Percentiles rank a stretch among this genome's conserved stretches.
phyloP scores from a whole-genome alignment of 306 rosid genomes.

The Neltuma alba region DNA sequence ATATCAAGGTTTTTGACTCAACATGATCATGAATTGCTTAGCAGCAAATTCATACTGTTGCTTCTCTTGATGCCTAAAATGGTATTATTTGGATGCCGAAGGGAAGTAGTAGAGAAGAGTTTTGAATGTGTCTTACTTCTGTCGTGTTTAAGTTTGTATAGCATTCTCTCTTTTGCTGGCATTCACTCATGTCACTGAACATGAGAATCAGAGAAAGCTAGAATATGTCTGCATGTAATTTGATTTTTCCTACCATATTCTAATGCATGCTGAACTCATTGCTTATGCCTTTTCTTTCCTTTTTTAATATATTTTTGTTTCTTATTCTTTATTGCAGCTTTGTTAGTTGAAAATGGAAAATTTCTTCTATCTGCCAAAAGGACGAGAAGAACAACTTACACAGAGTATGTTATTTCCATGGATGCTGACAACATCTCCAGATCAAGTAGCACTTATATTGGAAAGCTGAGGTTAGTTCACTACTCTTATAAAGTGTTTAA shows the following conservation, averaged over 20 bases:
- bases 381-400: slow-evolving; percentile 82
- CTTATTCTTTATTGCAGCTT: slow-evolving; percentile 49
- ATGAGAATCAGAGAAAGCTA: slow-evolving; percentile 5
- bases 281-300: neutral
- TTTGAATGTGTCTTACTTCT: slow-evolving; percentile 4
- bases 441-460: slow-evolving; percentile 89
- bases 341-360: slow-evolving; percentile 88
- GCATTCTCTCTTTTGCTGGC: neutral
- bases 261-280: neutral
- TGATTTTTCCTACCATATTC: neutral
- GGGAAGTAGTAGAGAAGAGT: neutral
- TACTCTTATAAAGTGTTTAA: slow-evolving; percentile 16
- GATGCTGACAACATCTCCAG: slow-evolving; percentile 84
- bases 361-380: slow-evolving; percentile 94
- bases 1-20: neutral
- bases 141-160: neutral
- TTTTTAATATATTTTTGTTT: neutral
- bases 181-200: neutral
- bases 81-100: neutral
- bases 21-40: neutral
- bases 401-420: slow-evolving; percentile 94
- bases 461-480: slow-evolving; percentile 71
- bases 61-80: neutral
- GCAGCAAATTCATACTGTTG: neutral
- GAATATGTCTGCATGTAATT: neutral